Evolutionary conservation across 1,284 basidiomycete species (phyloP).

Genomic region (Pholiota adiposa): DNA sequence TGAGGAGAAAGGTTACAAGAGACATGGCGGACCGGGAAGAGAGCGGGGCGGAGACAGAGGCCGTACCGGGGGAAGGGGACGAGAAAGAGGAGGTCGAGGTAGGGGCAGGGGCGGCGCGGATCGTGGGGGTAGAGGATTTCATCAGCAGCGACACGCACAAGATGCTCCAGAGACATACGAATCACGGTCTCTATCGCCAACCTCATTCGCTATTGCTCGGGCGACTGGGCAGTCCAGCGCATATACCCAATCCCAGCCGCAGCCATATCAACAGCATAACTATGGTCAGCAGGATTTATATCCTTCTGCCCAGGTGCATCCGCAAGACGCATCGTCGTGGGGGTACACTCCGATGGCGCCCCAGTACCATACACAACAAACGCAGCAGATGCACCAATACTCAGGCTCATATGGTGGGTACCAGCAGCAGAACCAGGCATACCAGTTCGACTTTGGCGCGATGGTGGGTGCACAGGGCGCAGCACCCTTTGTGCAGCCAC

Average conservation of each 20-base stretch:
- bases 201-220: constrained; percentile 50
- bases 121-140: constrained; percentile 20
- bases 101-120: constrained; percentile 28
- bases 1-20: constrained; percentile 32
- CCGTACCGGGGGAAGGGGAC: constrained; percentile 31
- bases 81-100: constrained; percentile 27
- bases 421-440: constrained; percentile 11
- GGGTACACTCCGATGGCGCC: background rate
- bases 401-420: background rate
- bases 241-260: constrained; percentile 24
- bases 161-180: background rate
- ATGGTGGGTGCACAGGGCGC: constrained; percentile 5
- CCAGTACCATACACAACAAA: background rate
- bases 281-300: constrained; percentile 6
- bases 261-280: constrained; percentile 2
- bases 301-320: background rate
- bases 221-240: constrained; percentile 45
- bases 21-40: constrained; percentile 29
- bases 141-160: constrained; percentile 10
- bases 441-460: background rate
- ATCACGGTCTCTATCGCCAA: constrained; percentile 46
- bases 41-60: constrained; percentile 30
- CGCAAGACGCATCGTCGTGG: constrained; percentile 3
- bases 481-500: constrained; percentile 64
- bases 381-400: constrained; percentile 30